Evolutionary conservation across 257 asterid genomes (phyloP), one percentile per base, ranked within the genome.

Genomic region (Lithospermum erythrorhizon): DNA sequence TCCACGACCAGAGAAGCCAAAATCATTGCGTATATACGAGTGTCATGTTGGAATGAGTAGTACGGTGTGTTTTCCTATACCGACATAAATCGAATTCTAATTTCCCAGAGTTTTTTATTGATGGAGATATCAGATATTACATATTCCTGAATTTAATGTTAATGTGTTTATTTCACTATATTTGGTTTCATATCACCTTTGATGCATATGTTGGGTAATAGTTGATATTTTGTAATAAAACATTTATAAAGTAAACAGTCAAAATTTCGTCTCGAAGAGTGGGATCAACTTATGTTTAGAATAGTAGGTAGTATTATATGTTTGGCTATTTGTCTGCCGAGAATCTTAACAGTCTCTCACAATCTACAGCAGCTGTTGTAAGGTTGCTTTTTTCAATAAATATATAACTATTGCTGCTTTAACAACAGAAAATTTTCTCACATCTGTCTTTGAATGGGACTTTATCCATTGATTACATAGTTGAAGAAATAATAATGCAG

Each of bases 21-120:
- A 83, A 59, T 93, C 99, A 58, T 83, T 93, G 57, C 69, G 99
- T 68, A 86, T 93, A 72, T 93, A 93, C 17, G 99, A 93, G 72
- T 62, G 81, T 63, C 99, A 93, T 73, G 87, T 93, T 62, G 99
- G 99, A 79, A 93, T 93, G 99, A 93, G 99, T 76, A 93, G 99
- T 68, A 84, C 75, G 87, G 99, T 89, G 83, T 54, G 87, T 74
- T 73, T 74, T 73, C 72, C 62, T 74, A 66, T 58, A 53, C 62
- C 67, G 70, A 61, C 71, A 61, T 72, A 49, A 63, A 59, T 66
- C 71, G 41, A 66, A 52, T 70, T 23, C 59, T 45, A 37, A 53
- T 57, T 55, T 63, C 30, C 61, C 52, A 11, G 24, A 11, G 24
- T 61, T 61, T 49, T 48, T 30, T 49, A 9, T 3, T 63, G 59